Evolutionary conservation across 169 alveolate genomes (phyloP).

Genomic region (Theileria orientalis): DNA sequence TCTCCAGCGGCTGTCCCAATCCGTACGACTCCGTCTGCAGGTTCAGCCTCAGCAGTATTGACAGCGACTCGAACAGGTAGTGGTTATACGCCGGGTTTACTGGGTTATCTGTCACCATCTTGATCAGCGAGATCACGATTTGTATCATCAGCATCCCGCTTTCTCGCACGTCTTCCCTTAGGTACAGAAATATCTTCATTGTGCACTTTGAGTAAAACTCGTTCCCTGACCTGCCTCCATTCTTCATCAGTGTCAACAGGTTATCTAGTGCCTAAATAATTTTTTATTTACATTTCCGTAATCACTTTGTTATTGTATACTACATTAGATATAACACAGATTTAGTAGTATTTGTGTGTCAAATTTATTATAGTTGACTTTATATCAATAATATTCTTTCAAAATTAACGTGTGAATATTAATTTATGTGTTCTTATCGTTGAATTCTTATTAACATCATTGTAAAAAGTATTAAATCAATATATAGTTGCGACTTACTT

Average conservation of each 20-base stretch:
- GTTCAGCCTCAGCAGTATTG: conserved; percentile 53
- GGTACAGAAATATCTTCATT: conserved; percentile 46
- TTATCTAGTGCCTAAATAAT: conserved; percentile 30
- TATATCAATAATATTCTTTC: no score
- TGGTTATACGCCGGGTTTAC: conserved; percentile 82
- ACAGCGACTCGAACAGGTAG: conserved; percentile 76
- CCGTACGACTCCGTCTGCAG: conserved; percentile 50
- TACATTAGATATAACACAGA: no score
- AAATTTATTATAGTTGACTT: no score
- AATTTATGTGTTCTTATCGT: neutral
- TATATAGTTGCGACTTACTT: neutral
- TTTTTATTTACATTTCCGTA: neutral
- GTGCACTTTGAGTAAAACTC: conserved; percentile 61
- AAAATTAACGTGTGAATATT: no score
- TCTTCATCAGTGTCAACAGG: conserved; percentile 39
- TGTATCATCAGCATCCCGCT: conserved; percentile 61
- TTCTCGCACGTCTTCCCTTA: conserved; percentile 43
- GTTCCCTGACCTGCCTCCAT: conserved; percentile 26
- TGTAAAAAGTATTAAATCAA: neutral
- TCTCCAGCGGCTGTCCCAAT: conserved; percentile 16
- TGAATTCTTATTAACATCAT: no score
- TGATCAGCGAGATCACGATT: conserved; percentile 52
- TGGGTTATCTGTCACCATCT: conserved; percentile 75
- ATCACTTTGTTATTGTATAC: no score
- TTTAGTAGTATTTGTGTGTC: neutral